Evolutionary conservation across 441 rosid species (phyloP).

Genomic region (California macrophylla): DNA sequence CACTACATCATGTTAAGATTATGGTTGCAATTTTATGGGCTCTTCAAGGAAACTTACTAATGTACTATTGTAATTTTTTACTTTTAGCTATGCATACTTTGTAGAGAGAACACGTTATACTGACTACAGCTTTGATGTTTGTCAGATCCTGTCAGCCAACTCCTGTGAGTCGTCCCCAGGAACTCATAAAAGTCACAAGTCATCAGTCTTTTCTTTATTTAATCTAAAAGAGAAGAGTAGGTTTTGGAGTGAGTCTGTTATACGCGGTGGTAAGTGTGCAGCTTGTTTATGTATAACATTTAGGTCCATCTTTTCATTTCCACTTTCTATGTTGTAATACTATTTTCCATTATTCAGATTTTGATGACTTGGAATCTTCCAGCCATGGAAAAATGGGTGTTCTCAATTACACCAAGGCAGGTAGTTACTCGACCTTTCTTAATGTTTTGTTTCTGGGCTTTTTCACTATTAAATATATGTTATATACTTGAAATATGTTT

Average conservation of each 20-base stretch:
- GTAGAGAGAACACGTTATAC: neutral
- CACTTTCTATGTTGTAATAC: neutral
- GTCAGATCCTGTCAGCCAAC: constrained; percentile 33
- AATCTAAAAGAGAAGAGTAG: constrained; percentile 75
- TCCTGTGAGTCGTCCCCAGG: constrained; percentile 30
- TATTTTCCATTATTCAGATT: constrained; percentile 34
- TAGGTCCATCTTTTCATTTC: neutral
- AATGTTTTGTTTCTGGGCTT: neutral
- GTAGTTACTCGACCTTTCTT: constrained; percentile 31
- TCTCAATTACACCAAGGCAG: constrained; percentile 71
- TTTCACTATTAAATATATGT: neutral
- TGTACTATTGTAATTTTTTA: neutral
- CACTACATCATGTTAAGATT: neutral
- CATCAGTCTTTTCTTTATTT: constrained; percentile 77
- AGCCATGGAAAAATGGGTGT: constrained; percentile 41
- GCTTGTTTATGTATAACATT: neutral
- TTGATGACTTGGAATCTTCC: constrained; percentile 61
- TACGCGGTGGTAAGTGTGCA: constrained; percentile 42
- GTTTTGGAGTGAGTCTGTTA: constrained; percentile 87
- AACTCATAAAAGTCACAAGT: constrained; percentile 32
- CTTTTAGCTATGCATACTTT: neutral
- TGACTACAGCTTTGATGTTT: constrained; percentile 10
- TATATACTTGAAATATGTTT: neutral
- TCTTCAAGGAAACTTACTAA: constrained; percentile 1
- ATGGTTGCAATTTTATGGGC: neutral